A percentile compares a stretch with the other conserved stretches of the same genome.
These are phyloP conservation scores for Monilinia fructicola DNA, from an alignment of 2,329 filamentous ascomycete species.

Conservation along the genomic window DNA sequence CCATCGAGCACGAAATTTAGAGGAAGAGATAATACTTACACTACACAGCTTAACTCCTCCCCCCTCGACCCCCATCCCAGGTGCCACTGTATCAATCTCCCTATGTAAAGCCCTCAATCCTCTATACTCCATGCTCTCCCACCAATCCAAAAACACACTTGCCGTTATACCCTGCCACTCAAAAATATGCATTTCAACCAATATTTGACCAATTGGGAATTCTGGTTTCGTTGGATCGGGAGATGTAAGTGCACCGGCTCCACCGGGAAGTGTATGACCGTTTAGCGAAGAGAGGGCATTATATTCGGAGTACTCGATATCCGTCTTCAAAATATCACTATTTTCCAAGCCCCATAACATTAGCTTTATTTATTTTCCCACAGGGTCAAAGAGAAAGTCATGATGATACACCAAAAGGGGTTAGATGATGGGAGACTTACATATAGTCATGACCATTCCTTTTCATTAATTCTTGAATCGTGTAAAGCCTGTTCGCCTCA, in stretches of 20 bases:
- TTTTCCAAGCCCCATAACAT: background rate
- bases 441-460: conserved; percentile 43
- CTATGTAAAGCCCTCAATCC: conserved; percentile 36
- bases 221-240: conserved; percentile 25
- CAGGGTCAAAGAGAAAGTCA: no score
- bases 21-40: conserved; percentile 11
- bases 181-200: conserved; percentile 36
- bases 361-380: background rate
- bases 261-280: conserved; percentile 15
- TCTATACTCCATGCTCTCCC: conserved; percentile 37
- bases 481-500: conserved; percentile 34
- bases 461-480: conserved; percentile 43
- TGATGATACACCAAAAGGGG: background rate
- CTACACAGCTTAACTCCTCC: conserved; percentile 31
- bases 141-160: conserved; percentile 36
- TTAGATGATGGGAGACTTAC: conserved; percentile 16
- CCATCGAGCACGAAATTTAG: background rate
- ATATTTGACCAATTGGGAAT: conserved; percentile 36
- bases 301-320: conserved; percentile 44
- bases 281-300: conserved; percentile 39
- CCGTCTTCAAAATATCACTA: conserved; percentile 45
- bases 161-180: conserved; percentile 28
- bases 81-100: conserved; percentile 36
- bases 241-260: conserved; percentile 11
- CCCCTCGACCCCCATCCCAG: conserved; percentile 32